phyloP scores from a whole-genome alignment of 1,284 basidiomycete species.

The Trametes pubescens region DNA sequence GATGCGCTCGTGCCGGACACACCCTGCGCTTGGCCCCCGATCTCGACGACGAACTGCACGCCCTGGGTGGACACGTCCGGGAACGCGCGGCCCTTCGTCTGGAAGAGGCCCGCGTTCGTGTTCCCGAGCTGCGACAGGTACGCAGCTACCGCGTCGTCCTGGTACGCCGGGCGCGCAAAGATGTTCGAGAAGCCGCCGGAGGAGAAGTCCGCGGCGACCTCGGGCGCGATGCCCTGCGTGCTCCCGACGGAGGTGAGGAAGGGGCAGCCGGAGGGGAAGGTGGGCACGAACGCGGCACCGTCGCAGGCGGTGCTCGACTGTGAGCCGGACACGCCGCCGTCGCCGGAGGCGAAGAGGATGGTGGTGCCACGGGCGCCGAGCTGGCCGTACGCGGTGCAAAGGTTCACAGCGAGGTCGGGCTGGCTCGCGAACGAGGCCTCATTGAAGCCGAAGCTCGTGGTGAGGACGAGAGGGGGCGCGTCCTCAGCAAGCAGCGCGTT shows the following conservation, averaged over 20 bases:
- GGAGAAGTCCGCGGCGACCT: slow-evolving; percentile 59
- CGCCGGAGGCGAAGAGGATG: slow-evolving; percentile 71
- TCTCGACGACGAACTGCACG: slow-evolving; percentile 60
- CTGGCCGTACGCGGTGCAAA: slow-evolving; percentile 44
- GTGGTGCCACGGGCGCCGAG: slow-evolving; percentile 68
- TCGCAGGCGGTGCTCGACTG: slow-evolving; percentile 57
- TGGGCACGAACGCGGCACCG: slow-evolving; percentile 62
- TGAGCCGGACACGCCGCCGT: slow-evolving; percentile 67
- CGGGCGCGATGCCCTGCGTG: slow-evolving; percentile 59
- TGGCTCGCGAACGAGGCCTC: slow-evolving; percentile 58
- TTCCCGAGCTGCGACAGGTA: slow-evolving; percentile 54
- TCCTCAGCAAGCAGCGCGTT: slow-evolving; percentile 41
- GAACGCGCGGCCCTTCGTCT: slow-evolving; percentile 47
- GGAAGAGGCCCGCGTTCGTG: slow-evolving; percentile 63
- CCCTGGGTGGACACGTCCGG: slow-evolving; percentile 36
- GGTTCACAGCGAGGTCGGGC: slow-evolving; percentile 52
- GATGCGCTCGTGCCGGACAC: slow-evolving; percentile 62
- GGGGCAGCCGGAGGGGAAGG: slow-evolving; percentile 71
- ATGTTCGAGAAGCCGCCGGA: slow-evolving; percentile 74
- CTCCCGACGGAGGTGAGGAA: slow-evolving; percentile 66
- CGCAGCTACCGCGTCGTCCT: slow-evolving; percentile 49
- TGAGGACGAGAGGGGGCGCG: slow-evolving; percentile 44
- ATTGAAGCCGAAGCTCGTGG: slow-evolving; percentile 63
- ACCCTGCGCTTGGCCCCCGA: slow-evolving; percentile 49
- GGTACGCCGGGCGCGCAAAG: slow-evolving; percentile 64